These are phyloP conservation scores for Phytophthora cactorum DNA, from an alignment of 352 stramenopile species.

Conservation along the genomic window DNA sequence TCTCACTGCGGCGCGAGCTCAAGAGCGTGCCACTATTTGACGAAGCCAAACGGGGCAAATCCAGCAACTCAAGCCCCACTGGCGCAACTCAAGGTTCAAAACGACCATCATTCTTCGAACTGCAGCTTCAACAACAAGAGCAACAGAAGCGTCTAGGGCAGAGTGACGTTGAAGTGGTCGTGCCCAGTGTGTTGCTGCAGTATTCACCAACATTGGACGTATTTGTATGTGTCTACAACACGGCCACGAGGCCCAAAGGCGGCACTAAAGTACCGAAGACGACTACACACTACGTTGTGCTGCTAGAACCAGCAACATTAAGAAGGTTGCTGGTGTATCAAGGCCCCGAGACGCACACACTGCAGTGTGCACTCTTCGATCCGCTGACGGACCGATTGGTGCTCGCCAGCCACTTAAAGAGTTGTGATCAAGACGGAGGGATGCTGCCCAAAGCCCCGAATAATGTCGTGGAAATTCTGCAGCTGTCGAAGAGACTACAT, in stretches of 20 bases:
- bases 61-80: conserved; percentile 6
- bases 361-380: conserved; percentile 61
- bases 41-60: conserved; percentile 1
- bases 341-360: conserved; percentile 43
- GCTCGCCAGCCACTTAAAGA: conserved; percentile 37
- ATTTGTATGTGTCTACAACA: conserved; percentile 69
- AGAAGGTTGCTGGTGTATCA: conserved; percentile 59
- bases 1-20: conserved; percentile 77
- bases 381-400: conserved; percentile 44
- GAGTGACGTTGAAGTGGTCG: conserved; percentile 14
- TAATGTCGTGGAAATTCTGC: conserved; percentile 60
- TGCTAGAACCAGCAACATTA: conserved; percentile 72
- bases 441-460: conserved; percentile 31
- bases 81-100: conserved; percentile 8
- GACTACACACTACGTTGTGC: conserved; percentile 49
- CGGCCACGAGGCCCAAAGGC: conserved; percentile 7
- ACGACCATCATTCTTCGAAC: conserved; percentile 23
- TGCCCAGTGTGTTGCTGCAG: conserved; percentile 40
- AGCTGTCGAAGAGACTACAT: conserved; percentile 47
- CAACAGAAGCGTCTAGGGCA: conserved; percentile 10
- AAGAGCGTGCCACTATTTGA: conserved; percentile 61
- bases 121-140: conserved; percentile 26
- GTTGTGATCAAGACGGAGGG: neutral
- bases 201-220: conserved; percentile 56
- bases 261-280: conserved; percentile 5